phyloP scores from a whole-genome alignment of 441 rosid species.

The Jatropha multifida region DNA sequence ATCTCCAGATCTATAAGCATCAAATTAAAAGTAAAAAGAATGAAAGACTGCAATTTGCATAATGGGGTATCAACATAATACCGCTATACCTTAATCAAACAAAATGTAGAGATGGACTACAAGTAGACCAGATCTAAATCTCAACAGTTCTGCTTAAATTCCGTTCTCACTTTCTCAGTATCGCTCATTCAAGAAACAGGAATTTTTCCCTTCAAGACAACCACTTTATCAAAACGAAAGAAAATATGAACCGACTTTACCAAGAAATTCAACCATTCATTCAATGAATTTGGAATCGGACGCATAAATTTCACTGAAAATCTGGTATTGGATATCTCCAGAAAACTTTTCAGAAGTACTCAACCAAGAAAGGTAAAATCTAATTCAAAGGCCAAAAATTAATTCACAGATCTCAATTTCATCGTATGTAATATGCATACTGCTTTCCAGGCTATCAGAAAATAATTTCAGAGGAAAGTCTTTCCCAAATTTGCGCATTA shows the following conservation, averaged over 20 bases:
- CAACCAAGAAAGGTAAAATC: neutral
- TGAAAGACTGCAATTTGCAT: neutral
- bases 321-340: neutral
- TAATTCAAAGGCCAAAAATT: neutral
- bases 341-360: neutral
- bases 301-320: neutral
- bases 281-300: neutral
- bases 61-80: neutral
- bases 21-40: neutral
- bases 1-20: neutral
- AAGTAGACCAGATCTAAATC: neutral
- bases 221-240: no score
- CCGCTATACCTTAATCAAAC: neutral
- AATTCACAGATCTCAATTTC: neutral
- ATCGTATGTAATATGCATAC: neutral
- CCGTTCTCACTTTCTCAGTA: no score
- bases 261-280: neutral
- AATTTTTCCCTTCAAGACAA: no score
- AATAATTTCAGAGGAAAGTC: neutral
- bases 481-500: slow-evolving; percentile 4
- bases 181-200: no score
- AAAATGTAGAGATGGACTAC: neutral
- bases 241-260: no score
- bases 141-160: neutral
- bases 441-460: neutral